A percentile compares a stretch with the other conserved stretches of the same genome.
These are phyloP conservation scores for Fraxinus ornus DNA, from an alignment of 305 asterid genomes.

Conservation along the genomic window DNA sequence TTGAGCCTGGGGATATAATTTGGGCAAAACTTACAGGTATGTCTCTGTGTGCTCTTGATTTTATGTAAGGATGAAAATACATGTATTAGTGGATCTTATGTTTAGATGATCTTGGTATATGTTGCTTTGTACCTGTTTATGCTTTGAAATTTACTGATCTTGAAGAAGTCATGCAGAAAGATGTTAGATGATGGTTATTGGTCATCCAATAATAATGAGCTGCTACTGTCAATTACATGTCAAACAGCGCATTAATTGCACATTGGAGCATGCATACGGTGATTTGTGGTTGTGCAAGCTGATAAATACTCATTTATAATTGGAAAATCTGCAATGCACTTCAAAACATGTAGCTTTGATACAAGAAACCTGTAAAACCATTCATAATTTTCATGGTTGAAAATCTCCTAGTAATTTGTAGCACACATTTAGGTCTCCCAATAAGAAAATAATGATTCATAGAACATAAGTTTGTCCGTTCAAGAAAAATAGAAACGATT, in stretches of 20 bases:
- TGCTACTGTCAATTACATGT: slow-evolving; percentile 7
- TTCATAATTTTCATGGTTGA: background rate
- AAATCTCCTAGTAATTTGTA: background rate
- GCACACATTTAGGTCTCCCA: background rate
- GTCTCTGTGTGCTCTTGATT: slow-evolving; percentile 29
- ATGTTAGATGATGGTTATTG: background rate
- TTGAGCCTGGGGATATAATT: slow-evolving; percentile 81
- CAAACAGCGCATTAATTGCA: slow-evolving; percentile 2
- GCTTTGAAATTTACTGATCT: slow-evolving; percentile 15
- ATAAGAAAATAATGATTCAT: background rate
- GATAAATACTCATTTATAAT: background rate
- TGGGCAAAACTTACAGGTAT: slow-evolving; percentile 99
- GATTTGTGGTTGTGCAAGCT: background rate
- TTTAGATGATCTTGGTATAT: slow-evolving; percentile 4
- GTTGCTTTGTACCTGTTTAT: slow-evolving; percentile 6
- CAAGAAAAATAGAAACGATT: background rate
- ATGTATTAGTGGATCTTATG: slow-evolving; percentile 20
- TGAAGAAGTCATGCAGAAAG: slow-evolving; percentile 13
- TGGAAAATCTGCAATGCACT: background rate
- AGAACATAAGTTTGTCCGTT: background rate
- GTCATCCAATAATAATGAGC: slow-evolving; percentile 1
- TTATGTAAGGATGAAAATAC: slow-evolving; percentile 17
- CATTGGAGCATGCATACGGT: background rate
- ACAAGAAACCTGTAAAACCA: background rate
- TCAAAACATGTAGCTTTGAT: slow-evolving; percentile 9